Base-by-base conservation (phyloP, 495 filamentous ascomycete species). In the Aspergillus steynii region DNA sequence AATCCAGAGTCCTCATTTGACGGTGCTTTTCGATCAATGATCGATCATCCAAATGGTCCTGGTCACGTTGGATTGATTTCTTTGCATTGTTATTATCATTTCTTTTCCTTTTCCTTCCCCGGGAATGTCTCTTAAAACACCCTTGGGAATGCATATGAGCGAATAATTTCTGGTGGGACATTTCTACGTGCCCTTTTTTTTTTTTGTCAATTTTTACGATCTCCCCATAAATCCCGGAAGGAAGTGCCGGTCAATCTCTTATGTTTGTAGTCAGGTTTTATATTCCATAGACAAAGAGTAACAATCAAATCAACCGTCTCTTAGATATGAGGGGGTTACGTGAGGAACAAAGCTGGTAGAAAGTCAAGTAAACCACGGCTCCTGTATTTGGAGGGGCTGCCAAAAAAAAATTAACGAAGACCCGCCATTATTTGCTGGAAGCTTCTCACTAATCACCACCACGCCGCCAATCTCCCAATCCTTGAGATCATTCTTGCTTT, bases 81-180 rank as follows among this genome's bases (percentile, higher is more conserved):
- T 48, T 56, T 32, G 20, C 32, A 56, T 47, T 9, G 4, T 56
- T 46, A 2, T 50, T 14, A 1, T 27, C 4, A 29, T 51, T 50
- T 49, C 25, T 32, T 34, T 25, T 58, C 20, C 14, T 5, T 55
- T 27, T 29, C 37, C 29, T 14, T 46, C 49, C 12, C 15, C 47
- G 26, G 50, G 61, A 49, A 28, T 45, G 25, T 34, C 50, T 64
- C 45, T 31, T 57, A 31, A 26, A 50, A 52, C 29, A 55, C 53
- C 32, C 34, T 61, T 46, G 50, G 51, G 55, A 65, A 65, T 65
- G 62, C 62, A 59, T 68, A 58, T 61, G 60, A 68, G 60, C 62
- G 60, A 54, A 50, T 63, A 34, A 53, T 53, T 62, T 59, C 37
- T 42, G 37, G 37, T 42, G 12, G 37, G 37, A 8, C 14, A 14